Percentiles rank a stretch among this genome's conserved stretches.
Conservation (phyloP, 108 stramenopile genomes). For the Cylindrotheca closterium region DNA sequence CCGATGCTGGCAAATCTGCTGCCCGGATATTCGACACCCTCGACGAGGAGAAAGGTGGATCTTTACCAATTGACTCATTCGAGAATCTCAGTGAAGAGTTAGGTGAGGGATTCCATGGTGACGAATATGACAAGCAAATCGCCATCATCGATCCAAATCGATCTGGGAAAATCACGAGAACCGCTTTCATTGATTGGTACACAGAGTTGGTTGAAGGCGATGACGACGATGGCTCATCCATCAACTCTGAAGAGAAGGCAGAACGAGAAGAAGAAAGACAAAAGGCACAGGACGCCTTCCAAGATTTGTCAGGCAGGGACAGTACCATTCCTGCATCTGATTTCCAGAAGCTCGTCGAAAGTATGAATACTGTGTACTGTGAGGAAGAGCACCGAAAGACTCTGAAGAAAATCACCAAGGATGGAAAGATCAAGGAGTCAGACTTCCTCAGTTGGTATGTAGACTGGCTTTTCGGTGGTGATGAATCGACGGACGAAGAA, state of each 20-base stretch:
- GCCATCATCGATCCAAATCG: conserved; percentile 48
- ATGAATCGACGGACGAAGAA: conserved; percentile 24
- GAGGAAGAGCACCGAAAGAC: conserved; percentile 80
- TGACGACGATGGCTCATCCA: conserved; percentile 44
- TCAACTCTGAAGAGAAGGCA: conserved; percentile 41
- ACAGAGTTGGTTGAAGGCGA: conserved; percentile 37
- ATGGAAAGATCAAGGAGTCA: conserved; percentile 26
- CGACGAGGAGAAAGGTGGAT: conserved; percentile 37
- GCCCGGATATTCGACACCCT: conserved; percentile 42
- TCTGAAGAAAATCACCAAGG: conserved; percentile 51
- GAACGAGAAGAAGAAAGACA: conserved; percentile 71
- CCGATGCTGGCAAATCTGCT: conserved; percentile 11
- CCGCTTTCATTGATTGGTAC: conserved; percentile 74
- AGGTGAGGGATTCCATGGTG: conserved; percentile 87
- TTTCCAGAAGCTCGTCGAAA: conserved; percentile 72
- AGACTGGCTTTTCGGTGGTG: conserved; percentile 83
- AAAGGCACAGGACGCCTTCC: conserved; percentile 55
- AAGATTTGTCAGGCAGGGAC: conserved; percentile 10
- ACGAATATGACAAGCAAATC: conserved; percentile 70
- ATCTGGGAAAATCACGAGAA: conserved; percentile 41
- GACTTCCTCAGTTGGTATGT: conserved; percentile 84
- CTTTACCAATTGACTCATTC: conserved; percentile 46
- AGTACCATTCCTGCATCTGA: conserved; percentile 37
- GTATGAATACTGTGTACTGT: conserved; percentile 84
- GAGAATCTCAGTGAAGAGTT: conserved; percentile 71